Evolutionary conservation across 1,284 basidiomycete species (phyloP), one percentile per base, ranked within the genome.

Genomic region (Cronartium quercuum): DNA sequence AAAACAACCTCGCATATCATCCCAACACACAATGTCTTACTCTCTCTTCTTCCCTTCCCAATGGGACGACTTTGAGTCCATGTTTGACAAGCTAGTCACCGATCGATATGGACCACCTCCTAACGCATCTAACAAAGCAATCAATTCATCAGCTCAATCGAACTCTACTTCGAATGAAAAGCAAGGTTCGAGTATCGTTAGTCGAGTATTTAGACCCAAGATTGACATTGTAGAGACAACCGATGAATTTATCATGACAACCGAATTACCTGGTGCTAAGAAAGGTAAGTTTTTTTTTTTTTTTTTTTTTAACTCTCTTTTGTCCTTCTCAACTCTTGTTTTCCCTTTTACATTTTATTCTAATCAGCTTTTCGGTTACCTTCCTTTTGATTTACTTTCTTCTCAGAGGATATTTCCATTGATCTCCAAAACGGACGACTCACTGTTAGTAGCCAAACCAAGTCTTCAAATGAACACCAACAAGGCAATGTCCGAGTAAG

Each of bases 341-440:
- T n/a, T n/a, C n/a, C n/a, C n/a, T n/a, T n/a, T n/a, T n/a, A n/a
- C n/a, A n/a, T n/a, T 10, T 10, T n/a, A n/a, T n/a, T n/a, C n/a
- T n/a, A n/a, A n/a, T n/a, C n/a, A n/a, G n/a, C n/a, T n/a, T n/a
- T 47, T 37, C n/a, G 41, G 15, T 21, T 29, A 42, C 29, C 29
- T 51, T 51, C 55, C n/a, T 5, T 55, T 40, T 64, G 38, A 42
- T 42, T 6, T n/a, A 6, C 18, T 61, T 6, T 35, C 60, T 61
- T 18, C 37, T 40, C 38, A 64, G 62, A 64, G 62, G 62, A 64
- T n/a, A 64, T 64, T 18, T 42, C 62, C 37, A 15, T 64, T 42
- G 62, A 64, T n/a, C 62, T 64, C 18, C 62, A 64, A 21, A 64
- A 64, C 38, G 62, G 62, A 2, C 62, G 62, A 38, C 62, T 64